Conservation (phyloP, 139 green algal genomes). For the Tetraselmis chui region DNA sequence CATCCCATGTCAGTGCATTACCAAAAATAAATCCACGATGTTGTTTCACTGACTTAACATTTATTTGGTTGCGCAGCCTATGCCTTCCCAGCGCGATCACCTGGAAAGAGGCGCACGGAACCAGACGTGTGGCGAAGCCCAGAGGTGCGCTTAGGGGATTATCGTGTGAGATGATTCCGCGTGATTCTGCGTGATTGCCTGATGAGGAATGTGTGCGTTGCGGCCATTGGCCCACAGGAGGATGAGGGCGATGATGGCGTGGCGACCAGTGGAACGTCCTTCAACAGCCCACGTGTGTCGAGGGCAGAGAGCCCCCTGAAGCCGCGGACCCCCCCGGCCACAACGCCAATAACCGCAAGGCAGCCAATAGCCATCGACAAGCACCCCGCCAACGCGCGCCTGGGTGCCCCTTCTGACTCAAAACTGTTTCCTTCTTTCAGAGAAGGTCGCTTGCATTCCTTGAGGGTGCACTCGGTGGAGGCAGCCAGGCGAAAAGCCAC, state of each 20-base stretch:
- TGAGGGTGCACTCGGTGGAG: neutral
- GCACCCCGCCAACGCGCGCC: neutral
- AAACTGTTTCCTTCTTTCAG: neutral
- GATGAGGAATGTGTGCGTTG: neutral
- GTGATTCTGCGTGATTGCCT: too few relatives aligned
- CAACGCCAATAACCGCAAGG: neutral
- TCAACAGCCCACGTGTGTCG: neutral
- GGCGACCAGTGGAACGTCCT: too few relatives aligned
- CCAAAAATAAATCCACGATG: neutral
- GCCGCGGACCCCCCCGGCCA: neutral
- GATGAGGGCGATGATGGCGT: neutral
- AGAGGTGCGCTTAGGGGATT: neutral
- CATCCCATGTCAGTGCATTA: neutral
- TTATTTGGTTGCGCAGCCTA: too few relatives aligned
- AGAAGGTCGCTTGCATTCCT: neutral
- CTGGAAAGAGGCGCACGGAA: neutral
- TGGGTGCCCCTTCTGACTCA: neutral
- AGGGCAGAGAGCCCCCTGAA: too few relatives aligned
- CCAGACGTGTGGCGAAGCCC: neutral
- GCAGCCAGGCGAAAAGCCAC: too few relatives aligned
- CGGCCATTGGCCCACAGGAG: neutral
- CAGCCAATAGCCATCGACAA: neutral
- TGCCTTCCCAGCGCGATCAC: neutral
- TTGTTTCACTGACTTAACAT: too few relatives aligned
- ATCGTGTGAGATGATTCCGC: neutral